phyloP scores from a whole-genome alignment of 768 basidiomycete species.

The Suillus subaureus region DNA sequence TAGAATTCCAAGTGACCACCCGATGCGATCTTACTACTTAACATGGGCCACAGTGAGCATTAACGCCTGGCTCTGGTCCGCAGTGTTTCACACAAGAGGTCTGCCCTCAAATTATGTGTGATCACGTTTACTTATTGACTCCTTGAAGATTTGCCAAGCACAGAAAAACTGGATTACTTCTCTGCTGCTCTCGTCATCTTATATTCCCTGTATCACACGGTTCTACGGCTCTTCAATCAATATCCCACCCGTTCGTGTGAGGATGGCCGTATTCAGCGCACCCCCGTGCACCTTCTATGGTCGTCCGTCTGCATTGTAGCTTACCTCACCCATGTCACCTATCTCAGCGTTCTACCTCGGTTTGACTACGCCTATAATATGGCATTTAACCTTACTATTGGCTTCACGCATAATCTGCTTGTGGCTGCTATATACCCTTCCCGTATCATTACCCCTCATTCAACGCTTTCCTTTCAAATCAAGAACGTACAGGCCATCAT shows the following conservation, averaged over 20 bases:
- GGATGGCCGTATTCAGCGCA: constrained; percentile 22
- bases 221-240: constrained; percentile 76
- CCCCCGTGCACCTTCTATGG: constrained; percentile 40
- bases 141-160: constrained; percentile 69
- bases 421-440: constrained; percentile 78
- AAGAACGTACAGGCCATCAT: constrained; percentile 58
- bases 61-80: constrained; percentile 93
- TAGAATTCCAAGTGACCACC: constrained; percentile 56
- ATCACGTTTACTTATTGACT: constrained; percentile 10
- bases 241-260: constrained; percentile 45
- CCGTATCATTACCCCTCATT: constrained; percentile 46
- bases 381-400: constrained; percentile 75
- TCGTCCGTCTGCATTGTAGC: constrained; percentile 51
- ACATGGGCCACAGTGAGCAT: constrained; percentile 70
- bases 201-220: constrained; percentile 76
- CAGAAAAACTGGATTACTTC: constrained; percentile 95
- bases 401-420: constrained; percentile 76
- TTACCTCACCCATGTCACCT: constrained; percentile 75
- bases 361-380: constrained; percentile 98
- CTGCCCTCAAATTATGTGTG: constrained; percentile 22
- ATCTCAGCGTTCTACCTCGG: constrained; percentile 71
- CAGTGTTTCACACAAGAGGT: constrained; percentile 94
- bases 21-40: constrained; percentile 70
- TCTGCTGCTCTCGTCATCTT: constrained; percentile 87
- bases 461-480: constrained; percentile 57